phyloP scores from a whole-genome alignment of 75 land plant genomes.

The Picea glauca region DNA sequence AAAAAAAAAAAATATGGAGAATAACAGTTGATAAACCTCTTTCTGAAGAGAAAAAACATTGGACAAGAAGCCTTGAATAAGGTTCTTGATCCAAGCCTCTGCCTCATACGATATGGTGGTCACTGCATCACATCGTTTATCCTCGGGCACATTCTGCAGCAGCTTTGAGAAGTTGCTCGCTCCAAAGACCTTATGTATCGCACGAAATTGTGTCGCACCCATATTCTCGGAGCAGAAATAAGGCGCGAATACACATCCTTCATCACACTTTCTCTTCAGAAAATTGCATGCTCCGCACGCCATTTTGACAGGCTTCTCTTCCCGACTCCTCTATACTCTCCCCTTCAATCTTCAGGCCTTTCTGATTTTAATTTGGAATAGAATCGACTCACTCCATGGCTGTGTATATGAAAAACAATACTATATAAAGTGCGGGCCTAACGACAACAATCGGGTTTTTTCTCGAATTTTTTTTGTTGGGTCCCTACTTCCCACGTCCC shows the following conservation, averaged over 20 bases:
- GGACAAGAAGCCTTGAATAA: slow-evolving; percentile 47
- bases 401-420: too few species aligned
- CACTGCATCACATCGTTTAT: slow-evolving; percentile 39
- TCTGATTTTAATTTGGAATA: too few species aligned
- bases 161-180: slow-evolving; percentile 54
- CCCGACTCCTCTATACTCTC: not conserved
- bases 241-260: slow-evolving; percentile 40
- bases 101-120: slow-evolving; percentile 41
- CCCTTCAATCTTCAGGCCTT: not conserved
- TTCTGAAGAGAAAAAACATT: slow-evolving; percentile 36
- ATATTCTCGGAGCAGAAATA: slow-evolving; percentile 34
- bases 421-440: too few species aligned
- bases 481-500: too few species aligned
- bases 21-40: slow-evolving; percentile 17
- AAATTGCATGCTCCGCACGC: slow-evolving; percentile 55
- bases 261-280: slow-evolving; percentile 36
- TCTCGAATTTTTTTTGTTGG: too few species aligned
- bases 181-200: slow-evolving; percentile 49
- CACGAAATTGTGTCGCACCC: slow-evolving; percentile 44
- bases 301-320: slow-evolving; percentile 10
- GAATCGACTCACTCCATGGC: too few species aligned
- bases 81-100: slow-evolving; percentile 40
- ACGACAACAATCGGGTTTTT: too few species aligned
- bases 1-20: not conserved
- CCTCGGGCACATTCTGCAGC: slow-evolving; percentile 31